A percentile compares a stretch with the other conserved stretches of the same genome.
phyloP scores from a whole-genome alignment of 1,284 basidiomycete genomes.

The Golubevia sp. region DNA sequence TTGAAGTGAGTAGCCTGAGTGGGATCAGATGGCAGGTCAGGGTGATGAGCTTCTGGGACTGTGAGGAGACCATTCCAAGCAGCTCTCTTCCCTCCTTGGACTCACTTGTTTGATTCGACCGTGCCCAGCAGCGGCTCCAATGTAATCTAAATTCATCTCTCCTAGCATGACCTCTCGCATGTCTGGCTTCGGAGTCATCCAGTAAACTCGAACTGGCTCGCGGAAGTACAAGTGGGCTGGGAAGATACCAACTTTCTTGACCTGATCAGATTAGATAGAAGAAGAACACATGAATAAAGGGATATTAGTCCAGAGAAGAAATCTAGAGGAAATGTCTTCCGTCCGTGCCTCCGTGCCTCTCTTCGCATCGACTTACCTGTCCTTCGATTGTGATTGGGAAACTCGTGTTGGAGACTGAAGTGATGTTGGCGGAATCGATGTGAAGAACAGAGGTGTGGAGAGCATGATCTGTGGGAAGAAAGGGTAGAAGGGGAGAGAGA shows the following conservation, averaged over 20 bases:
- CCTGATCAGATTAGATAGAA: no score
- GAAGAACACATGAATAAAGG: neutral
- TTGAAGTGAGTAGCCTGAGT: slow-evolving; percentile 49
- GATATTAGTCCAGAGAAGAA: neutral
- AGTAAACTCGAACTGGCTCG: slow-evolving; percentile 56
- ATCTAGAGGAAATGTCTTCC: neutral
- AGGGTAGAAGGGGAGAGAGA: no score
- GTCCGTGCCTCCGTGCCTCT: neutral
- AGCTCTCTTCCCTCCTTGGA: neutral
- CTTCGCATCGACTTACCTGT: slow-evolving; percentile 15
- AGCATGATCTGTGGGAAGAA: slow-evolving; percentile 44
- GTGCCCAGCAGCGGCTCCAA: slow-evolving; percentile 58
- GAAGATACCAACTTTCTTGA: slow-evolving; percentile 62
- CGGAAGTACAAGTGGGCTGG: slow-evolving; percentile 61
- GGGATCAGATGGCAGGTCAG: no score
- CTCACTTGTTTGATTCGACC: slow-evolving; percentile 59
- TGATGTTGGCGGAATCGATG: slow-evolving; percentile 60
- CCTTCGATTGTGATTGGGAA: slow-evolving; percentile 60
- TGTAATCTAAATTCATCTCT: slow-evolving; percentile 37
- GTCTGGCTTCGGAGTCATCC: slow-evolving; percentile 49
- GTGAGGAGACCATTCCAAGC: neutral
- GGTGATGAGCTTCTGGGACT: no score
- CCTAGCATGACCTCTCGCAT: slow-evolving; percentile 56
- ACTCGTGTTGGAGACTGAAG: slow-evolving; percentile 41
- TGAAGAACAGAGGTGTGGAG: slow-evolving; percentile 55